Evolutionary conservation across 2,329 filamentous ascomycete genomes (phyloP), one percentile per base, ranked within the genome.

Genomic region (Sporothrix pallida): DNA sequence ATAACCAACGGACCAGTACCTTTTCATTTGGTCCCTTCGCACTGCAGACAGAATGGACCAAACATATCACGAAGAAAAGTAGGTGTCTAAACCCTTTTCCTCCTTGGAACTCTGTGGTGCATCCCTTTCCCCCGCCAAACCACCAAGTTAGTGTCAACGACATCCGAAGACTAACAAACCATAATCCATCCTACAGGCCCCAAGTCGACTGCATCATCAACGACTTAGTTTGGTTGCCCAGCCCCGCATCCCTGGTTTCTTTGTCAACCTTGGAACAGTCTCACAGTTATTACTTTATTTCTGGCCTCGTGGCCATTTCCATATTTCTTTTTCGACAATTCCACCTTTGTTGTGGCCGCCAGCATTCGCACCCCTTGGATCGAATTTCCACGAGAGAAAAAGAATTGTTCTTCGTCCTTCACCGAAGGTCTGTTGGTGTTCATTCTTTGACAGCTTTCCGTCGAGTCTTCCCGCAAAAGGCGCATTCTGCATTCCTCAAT

Each of bases 41-140:
- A 7, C 31, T 2, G 31, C 31, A 5, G 31, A 7, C 31, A 37
- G 3, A 37, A 37, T 3, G 31, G 31, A 23, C 56, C 56, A 37
- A 60, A 60, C 56, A 31, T 37, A 37, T 6, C 31, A 3, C 31
- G 31, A 37, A 7, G 31, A 37, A 7, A 5, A 2, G 31, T 5
- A 3, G 31, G 31, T 37, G 31, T 37, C 31, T 5, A 37, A 37
- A 37, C 31, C 31, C 23, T 26, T 26, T 26, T 1, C 23, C 23
- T 26, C 23, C 23, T 3, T 3, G 3, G 23, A 26, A 3, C 23
- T 1, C 1, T 3, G 31, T 37, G 31, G 31, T 37, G 31, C 31
- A 37, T 37, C 31, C 31, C n/a, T 65, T 65, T 65, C 62, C 62
- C 62, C 62, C 62, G 42, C 62, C n/a, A 42, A 26, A 20, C 42